phyloP scores from a whole-genome alignment of 306 rosid species.

The Acmispon strigosus region DNA sequence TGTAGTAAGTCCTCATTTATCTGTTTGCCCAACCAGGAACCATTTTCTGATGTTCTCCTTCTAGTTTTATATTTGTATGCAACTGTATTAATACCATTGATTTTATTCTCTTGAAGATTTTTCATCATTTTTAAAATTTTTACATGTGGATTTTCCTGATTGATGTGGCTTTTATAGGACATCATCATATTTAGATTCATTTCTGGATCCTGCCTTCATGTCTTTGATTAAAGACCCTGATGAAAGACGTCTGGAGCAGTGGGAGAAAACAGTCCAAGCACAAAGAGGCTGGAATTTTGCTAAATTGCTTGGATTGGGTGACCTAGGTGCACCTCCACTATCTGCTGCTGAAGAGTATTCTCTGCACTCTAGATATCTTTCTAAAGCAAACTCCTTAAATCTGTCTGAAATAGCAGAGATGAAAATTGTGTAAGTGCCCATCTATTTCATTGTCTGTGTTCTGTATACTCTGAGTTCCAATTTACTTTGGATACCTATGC shows the following conservation, averaged over 20 bases:
- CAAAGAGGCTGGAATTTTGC: constrained; percentile 77
- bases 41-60: background rate
- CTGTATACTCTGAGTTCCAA: background rate
- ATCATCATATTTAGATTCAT: constrained; percentile 71
- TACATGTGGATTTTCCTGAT: background rate
- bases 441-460: constrained; percentile 10
- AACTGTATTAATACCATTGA: background rate
- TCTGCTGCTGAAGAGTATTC: constrained; percentile 94
- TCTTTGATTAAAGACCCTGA: constrained; percentile 98
- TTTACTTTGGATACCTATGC: background rate
- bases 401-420: constrained; percentile 95
- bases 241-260: constrained; percentile 89
- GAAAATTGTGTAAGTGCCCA: constrained; percentile 75
- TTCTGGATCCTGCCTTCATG: constrained; percentile 98
- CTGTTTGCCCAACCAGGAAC: background rate
- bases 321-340: constrained; percentile 72
- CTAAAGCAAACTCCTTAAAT: constrained; percentile 88
- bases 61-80: background rate
- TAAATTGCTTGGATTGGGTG: constrained; percentile 85
- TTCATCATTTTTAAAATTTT: background rate
- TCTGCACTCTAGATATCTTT: constrained; percentile 91
- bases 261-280: constrained; percentile 96
- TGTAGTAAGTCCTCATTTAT: background rate
- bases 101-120: constrained; percentile 7
- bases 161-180: constrained; percentile 47